Evolutionary conservation across 1,139 yeast genomes (phyloP), one percentile per base, ranked within the genome.

Genomic region (Wickerhamomyces sp.): DNA sequence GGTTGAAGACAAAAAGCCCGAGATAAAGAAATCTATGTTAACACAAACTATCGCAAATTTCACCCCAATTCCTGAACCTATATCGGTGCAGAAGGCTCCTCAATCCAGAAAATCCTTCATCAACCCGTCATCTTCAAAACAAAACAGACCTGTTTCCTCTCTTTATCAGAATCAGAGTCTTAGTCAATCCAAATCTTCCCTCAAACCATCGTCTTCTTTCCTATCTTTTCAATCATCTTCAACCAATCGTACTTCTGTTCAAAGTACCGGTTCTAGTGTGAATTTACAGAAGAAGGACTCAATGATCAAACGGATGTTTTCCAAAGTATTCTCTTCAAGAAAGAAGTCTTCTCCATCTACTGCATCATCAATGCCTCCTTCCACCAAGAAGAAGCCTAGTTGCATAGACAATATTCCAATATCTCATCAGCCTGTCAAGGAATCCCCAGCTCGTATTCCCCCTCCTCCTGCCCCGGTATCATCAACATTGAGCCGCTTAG

Each of bases 281-380:
- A 40, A 36, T 4, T 10, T 27, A 4, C 34, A 41, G 13, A 43
- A 41, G 34, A 50, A 37, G 35, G 44, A 34, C 37, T 48, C 53
- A 7, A 10, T 44, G 2, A 30, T 51, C 27, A 51, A 45, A 26
- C 43, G 42, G 30, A 27, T 51, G 23, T 48, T 49, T 27, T 43
- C 48, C 1, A 45, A 29, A 27, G 35, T 51, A 7, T 51, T 51
- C 36, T 38, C 49, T 11, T 29, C 31, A 29, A 27, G 35, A 6
- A 36, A 27, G 4, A 15, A 18, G 23, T 18, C 23, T 18, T 10
- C 37, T 5, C 3, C 13, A 9, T 8, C 9, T 13, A 3, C 35
- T n/a, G 18, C 35, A 35, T 13, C 37, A 26, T 14, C 23, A 10
- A 14, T n/a, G 3, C 6, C 13, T 23, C 7, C 23, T n/a, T 23